Base-by-base conservation (phyloP, 208 protist genomes). In the Acanthamoeba lenticulata region DNA sequence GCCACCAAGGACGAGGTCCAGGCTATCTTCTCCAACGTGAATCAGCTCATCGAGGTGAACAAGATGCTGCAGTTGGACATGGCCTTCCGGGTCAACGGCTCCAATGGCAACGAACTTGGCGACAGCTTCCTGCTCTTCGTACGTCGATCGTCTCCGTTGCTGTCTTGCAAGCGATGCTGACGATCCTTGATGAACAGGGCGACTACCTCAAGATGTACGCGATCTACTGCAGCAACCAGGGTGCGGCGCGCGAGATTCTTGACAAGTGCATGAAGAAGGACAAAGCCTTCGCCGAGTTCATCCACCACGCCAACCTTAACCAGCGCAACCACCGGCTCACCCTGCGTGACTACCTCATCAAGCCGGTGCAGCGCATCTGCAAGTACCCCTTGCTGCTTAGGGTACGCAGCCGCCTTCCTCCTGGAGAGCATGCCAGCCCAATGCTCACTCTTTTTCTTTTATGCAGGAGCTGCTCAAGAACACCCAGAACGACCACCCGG, bases 11-110 rank as follows among this genome's bases (percentile, higher is more conserved):
- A 93, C 29, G 90, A 93, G 36, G 2, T 83, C 19, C 1, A 11
- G n/a, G n/a, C 29, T 15, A 45, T 93, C 60, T 93, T 93, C 90
- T 93, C 90, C 44, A 93, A 93, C 69, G 42, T 93, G 44, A 77
- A 74, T 13, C 44, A 49, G 62, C 27, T 93, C 4, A 57, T 93
- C 29, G 49, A 93, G 27, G 67, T 93, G 19, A 93, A 93, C 90
- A 27, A 29, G n/a, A 65, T 45, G 34, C 69, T 93, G 34, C 67
- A 62, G 2, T 32, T 36, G 21, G 90, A 93, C 47, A 74, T 93
- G 42, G 24, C 60, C 27, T 5, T 42, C 13, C 40, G 67, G n/a
- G 90, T 81, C 2, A 74, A 81, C 24, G 90, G 47, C 11, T 49
- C 88, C 38, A 93, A 93, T n/a, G 90, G 90, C 32, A 49, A 74